phyloP scores from a whole-genome alignment of 1,284 basidiomycete genomes.

The Boletellus deceptivus region DNA sequence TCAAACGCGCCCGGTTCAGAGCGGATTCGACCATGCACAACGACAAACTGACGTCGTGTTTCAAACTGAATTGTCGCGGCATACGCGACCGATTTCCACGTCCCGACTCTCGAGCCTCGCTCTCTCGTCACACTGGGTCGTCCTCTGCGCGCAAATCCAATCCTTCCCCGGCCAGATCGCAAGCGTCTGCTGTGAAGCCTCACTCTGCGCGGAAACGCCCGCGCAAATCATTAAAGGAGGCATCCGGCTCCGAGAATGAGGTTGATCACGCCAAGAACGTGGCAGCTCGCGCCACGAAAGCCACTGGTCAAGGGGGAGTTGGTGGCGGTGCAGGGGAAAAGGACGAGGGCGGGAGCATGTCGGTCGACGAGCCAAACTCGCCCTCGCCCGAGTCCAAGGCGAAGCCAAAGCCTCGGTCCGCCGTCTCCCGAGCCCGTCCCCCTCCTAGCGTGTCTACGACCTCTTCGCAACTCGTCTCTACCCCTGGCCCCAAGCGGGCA shows the following conservation, averaged over 20 bases:
- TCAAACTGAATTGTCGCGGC: slow-evolving; percentile 50
- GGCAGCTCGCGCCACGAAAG: slow-evolving; percentile 3
- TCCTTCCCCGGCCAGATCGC: slow-evolving; percentile 28
- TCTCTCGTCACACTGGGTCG: slow-evolving; percentile 2
- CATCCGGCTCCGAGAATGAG: slow-evolving; percentile 25
- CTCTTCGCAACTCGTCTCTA: neutral
- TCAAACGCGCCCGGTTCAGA: slow-evolving; percentile 72
- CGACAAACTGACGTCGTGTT: slow-evolving; percentile 66
- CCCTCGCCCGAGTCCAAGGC: slow-evolving; percentile 10
- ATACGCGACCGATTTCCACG: slow-evolving; percentile 36
- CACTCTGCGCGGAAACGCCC: slow-evolving; percentile 24
- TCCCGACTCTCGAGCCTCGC: slow-evolving; percentile 12
- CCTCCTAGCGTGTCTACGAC: slow-evolving; percentile 9
- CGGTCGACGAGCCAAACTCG: slow-evolving; percentile 2
- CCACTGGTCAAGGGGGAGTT: slow-evolving; percentile 10
- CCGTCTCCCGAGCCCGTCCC: slow-evolving; percentile 4
- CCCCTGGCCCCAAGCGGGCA: neutral
- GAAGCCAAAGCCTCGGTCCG: slow-evolving; percentile 17
- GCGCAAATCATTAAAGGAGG: slow-evolving; percentile 23
- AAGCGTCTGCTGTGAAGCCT: slow-evolving; percentile 9
- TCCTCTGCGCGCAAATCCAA: slow-evolving; percentile 24
- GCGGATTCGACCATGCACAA: slow-evolving; percentile 65
- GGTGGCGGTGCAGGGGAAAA: neutral
- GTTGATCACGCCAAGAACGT: slow-evolving; percentile 9
- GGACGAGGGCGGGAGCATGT: slow-evolving; percentile 8